Evolutionary conservation across 257 asterid genomes (phyloP).

Genomic region (Scutellaria baicalensis): DNA sequence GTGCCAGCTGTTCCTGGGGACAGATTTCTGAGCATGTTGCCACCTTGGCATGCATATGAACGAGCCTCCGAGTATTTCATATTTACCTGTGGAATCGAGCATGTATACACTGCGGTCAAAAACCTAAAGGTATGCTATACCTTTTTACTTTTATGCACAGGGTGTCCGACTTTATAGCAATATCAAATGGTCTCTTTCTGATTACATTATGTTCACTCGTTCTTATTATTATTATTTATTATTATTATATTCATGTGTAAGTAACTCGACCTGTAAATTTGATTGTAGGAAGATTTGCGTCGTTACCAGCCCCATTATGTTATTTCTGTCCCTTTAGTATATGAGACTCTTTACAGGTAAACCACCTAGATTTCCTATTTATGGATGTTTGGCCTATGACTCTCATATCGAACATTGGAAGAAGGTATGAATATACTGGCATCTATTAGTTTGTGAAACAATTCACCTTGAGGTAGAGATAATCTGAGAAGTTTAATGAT

Average conservation of each 20-base stretch:
- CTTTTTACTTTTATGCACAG: background rate
- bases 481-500: too few relatives aligned
- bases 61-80: conserved; percentile 82
- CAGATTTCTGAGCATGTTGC: conserved; percentile 87
- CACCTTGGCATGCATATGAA: conserved; percentile 98
- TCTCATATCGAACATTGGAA: too few relatives aligned
- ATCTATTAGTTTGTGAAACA: too few relatives aligned
- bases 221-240: background rate
- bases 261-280: conserved; percentile 6
- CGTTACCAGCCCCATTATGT: conserved; percentile 75
- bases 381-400: too few relatives aligned
- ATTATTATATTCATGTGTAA: background rate
- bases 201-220: background rate
- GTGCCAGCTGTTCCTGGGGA: conserved; percentile 89
- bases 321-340: conserved; percentile 84
- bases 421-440: too few relatives aligned
- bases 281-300: conserved; percentile 73
- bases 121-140: conserved; percentile 49
- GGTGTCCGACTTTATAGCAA: background rate
- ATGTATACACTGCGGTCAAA: conserved; percentile 70
- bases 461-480: too few relatives aligned
- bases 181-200: background rate
- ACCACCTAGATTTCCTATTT: background rate
- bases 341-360: conserved; percentile 86
- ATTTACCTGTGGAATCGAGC: conserved; percentile 65